These are phyloP conservation scores for Hydnomerulius pinastri DNA, from an alignment of 768 basidiomycete species.

Conservation along the genomic window DNA sequence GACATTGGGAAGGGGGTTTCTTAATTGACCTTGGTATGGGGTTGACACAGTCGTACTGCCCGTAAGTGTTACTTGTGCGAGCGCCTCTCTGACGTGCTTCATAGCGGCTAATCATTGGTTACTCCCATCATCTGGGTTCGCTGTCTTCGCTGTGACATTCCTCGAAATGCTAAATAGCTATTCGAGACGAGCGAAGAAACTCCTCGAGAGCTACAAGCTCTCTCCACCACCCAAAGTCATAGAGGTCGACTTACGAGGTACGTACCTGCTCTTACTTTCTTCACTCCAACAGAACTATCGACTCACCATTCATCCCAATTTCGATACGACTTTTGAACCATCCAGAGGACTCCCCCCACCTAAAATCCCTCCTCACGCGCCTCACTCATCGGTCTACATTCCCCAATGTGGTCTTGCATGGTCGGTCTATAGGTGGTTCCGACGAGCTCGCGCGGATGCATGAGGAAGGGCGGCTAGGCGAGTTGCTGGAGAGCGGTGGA, in stretches of 20 bases:
- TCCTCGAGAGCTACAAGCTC: conserved; percentile 61
- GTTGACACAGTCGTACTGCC: conserved; percentile 65
- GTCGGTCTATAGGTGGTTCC: conserved; percentile 65
- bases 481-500: conserved; percentile 50
- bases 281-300: not conserved
- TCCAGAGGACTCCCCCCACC: conserved; percentile 59
- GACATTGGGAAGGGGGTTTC: not conserved
- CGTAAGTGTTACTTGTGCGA: conserved; percentile 45
- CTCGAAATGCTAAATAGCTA: conserved; percentile 12
- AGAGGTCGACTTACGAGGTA: conserved; percentile 76
- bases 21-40: not conserved
- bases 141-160: not conserved
- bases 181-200: conserved; percentile 38
- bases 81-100: not conserved
- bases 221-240: conserved; percentile 66
- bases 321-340: too few species aligned
- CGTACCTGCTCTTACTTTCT: conserved; percentile 9
- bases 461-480: conserved; percentile 42
- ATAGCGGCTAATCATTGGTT: too few species aligned
- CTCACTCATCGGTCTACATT: conserved; percentile 71
- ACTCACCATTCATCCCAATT: too few species aligned
- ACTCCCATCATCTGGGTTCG: not conserved
- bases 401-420: conserved; percentile 71
- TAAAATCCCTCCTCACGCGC: conserved; percentile 67
- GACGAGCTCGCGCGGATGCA: conserved; percentile 57